Evolutionary conservation across 305 asterid species (phyloP), one percentile per base, ranked within the genome.

Genomic region (Nicotiana rustica): DNA sequence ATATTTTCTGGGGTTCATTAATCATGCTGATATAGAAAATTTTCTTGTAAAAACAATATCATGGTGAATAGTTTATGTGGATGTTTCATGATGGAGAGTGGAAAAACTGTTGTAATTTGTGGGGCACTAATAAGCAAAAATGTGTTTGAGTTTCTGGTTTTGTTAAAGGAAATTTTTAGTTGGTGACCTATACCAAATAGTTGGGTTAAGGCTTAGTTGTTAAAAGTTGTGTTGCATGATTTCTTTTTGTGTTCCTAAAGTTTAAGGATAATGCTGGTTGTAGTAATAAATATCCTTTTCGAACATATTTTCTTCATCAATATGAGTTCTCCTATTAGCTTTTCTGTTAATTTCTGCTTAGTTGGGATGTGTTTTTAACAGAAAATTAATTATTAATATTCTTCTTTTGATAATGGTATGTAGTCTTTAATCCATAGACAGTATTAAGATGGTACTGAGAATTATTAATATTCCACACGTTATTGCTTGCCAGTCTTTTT

Each of bases 131-230:
- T 10, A 21, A 19, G 59, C 78, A 10, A 10, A 18, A 10, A 19
- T 1, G 5, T 18, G 17, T 68, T 18, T 70, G 36, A 25, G 44
- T 52, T 75, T 49, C 29, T 52, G 5, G 0, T 1, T 75, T 75
- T 25, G 15, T 29, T 25, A 29, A 44, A 25, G 47, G 64, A 18
- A 15, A 14, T 13, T 25, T 44, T 73, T 25, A 52, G 29, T 49
- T 75, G 79, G 79, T 73, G 62, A 25, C 3, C 59, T 19, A 70
- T 21, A 21, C 41, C 59, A 38, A 69, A 17, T 13, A 21, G 79
- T 21, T 75, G 44, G 25, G n/a, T 75, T 75, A 75, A 49, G 79
- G 14, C 6, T 67, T 67, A 67, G 52, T 67, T 67, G 29, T 67
- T 67, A 35, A 15, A 35, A 15, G 25, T 25, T 52, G 17, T 52